phyloP scores from a whole-genome alignment of 2,329 filamentous ascomycete species.

The Penicillium glabrum region DNA sequence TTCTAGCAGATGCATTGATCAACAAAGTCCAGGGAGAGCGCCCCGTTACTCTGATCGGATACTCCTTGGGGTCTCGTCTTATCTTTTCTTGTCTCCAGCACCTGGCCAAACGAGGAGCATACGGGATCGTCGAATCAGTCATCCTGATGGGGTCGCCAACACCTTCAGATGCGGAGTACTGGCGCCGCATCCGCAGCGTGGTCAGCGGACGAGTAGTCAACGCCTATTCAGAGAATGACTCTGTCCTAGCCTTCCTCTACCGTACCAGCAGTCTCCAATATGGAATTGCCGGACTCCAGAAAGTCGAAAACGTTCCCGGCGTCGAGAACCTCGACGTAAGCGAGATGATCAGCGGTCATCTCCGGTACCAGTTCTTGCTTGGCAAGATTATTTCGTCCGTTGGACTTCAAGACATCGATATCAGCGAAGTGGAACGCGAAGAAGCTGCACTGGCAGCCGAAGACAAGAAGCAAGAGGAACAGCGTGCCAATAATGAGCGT shows the following conservation, averaged over 20 bases:
- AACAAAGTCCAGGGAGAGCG: constrained; percentile 80
- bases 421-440: constrained; percentile 45
- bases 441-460: constrained; percentile 40
- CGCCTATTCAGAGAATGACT: constrained; percentile 83
- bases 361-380: constrained; percentile 67
- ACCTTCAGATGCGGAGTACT: constrained; percentile 69
- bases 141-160: constrained; percentile 80
- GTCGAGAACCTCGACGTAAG: constrained; percentile 68
- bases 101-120: constrained; percentile 74
- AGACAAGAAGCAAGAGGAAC: constrained; percentile 40
- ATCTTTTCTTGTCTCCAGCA: constrained; percentile 79
- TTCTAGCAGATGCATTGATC: constrained; percentile 79
- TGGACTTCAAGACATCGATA: constrained; percentile 66
- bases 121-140: constrained; percentile 79
- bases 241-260: constrained; percentile 84
- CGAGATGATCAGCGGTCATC: constrained; percentile 65
- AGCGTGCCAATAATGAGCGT: constrained; percentile 32
- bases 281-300: constrained; percentile 80
- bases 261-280: constrained; percentile 78
- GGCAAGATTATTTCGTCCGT: constrained; percentile 67
- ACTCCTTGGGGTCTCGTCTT: constrained; percentile 76
- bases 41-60: constrained; percentile 77
- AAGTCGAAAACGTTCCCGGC: constrained; percentile 55
- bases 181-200: constrained; percentile 73
- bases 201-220: constrained; percentile 83